Evolutionary conservation across 192 early-diverging fungal species (phyloP), one percentile per base, ranked within the genome.

Genomic region (Nowakowskiella sp.): DNA sequence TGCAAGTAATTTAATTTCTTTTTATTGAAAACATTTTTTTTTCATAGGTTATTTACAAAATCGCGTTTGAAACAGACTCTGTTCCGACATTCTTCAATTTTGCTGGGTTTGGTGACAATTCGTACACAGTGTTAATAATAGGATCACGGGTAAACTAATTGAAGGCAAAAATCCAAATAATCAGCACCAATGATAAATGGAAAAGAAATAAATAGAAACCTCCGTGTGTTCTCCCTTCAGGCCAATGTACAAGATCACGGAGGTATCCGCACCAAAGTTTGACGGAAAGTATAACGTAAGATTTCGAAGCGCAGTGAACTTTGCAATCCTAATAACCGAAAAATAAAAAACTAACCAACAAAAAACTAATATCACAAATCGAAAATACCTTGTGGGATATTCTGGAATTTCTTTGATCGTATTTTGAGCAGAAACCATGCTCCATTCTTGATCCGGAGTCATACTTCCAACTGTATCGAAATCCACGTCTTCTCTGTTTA

Each of bases 191-290:
- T 10, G 10, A 10, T 10, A 10, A 10, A 47, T 21, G 10, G 13
- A 22, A 9, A 36, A 25, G 3, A 42, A 29, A 9, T 7, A 51
- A 32, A 34, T 2, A 42, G 36, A 48, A 62, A 81, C 81, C 71
- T 82, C 76, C 47, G 77, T 83, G 77, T 82, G 92, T 56, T 94
- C 94, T 31, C 95, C 95, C 50, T 91, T 88, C 58, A 98, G 80
- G 7, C 89, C 90, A 66, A 98, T 69, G 55, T 84, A 98, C 13
- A 61, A 68, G 30, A 98, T 76, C 32, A 64, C 69, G 19, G 88
- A 88, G 1, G 71, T 72, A n/a, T 89, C 87, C 29, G 58, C 86
- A 9, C 83, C 85, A 67, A 83, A 90, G 57, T 88, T 89, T 3
- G 64, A 66, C 2, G 85, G 83, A 58, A 98, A 85, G 60, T 76